Evolutionary conservation across 2,329 filamentous ascomycete species (phyloP).

Genomic region (Pyrenophora seminiperda): DNA sequence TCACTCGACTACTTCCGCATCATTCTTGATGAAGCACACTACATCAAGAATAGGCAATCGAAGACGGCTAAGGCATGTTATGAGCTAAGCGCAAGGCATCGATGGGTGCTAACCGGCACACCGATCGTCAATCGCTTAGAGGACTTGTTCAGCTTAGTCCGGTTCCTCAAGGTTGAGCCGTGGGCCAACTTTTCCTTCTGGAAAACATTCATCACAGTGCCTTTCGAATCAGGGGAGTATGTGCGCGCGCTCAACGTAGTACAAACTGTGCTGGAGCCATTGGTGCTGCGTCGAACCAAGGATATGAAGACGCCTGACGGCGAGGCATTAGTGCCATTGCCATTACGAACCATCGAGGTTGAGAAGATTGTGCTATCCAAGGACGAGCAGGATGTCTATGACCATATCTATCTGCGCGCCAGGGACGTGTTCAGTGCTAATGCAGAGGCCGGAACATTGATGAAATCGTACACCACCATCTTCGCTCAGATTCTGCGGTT

Average conservation of each 20-base stretch:
- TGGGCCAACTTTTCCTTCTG: conserved; percentile 99
- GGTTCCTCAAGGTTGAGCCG: conserved; percentile 91
- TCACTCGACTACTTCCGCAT: conserved; percentile 93
- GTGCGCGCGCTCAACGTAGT: conserved; percentile 93
- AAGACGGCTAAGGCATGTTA: conserved; percentile 97
- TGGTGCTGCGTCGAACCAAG: conserved; percentile 95
- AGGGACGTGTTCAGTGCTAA: conserved; percentile 86
- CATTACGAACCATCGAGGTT: conserved; percentile 80
- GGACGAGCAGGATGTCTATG: conserved; percentile 87
- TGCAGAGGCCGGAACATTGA: conserved; percentile 85
- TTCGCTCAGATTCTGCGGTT: conserved; percentile 95
- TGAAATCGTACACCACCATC: conserved; percentile 96
- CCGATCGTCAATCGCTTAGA: conserved; percentile 96
- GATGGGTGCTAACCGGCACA: conserved; percentile 93
- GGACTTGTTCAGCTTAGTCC: conserved; percentile 89
- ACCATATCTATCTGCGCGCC: conserved; percentile 82
- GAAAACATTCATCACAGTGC: conserved; percentile 97
- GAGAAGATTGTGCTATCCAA: conserved; percentile 85
- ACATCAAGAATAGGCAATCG: conserved; percentile 83
- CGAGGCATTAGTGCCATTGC: conserved; percentile 78
- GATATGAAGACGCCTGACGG: conserved; percentile 97
- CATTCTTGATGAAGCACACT: conserved; percentile 93
- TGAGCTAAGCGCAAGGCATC: conserved; percentile 80
- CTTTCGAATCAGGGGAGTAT: conserved; percentile 95
- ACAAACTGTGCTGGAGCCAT: conserved; percentile 90